Evolutionary conservation across 179 eudicot genomes (phyloP), one percentile per base, ranked within the genome.

Genomic region (Pouteria campechiana): DNA sequence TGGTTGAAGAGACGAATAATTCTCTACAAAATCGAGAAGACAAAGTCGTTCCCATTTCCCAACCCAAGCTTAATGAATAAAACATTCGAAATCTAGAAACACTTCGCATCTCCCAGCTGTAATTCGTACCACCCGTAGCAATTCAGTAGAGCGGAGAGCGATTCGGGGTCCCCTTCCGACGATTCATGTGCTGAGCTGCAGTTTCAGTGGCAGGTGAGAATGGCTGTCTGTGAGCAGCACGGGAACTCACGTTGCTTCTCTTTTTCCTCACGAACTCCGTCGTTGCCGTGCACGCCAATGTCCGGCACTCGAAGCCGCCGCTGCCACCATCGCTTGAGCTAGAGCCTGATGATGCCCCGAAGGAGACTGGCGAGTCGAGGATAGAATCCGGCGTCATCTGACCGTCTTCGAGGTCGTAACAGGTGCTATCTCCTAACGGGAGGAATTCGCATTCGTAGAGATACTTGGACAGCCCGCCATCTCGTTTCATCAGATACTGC

Each of bases 151-250:
- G 57, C n/a, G 87, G 87, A 29, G 90, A 46, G 49, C 92, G 70
- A 46, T 64, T 63, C 1, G 93, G 93, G 0, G 59, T 44, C 4
- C 80, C 73, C 65, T 81, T 81, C 57, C 93, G 67, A 44, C 93
- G 78, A 58, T 54, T 80, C 52, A 54, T 1, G 5, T 33, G 12
- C 1, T 27, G 46, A 12, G 28, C 65, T 22, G 46, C 36, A 15
- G 52, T 46, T 3, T 33, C 69, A 11, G 52, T 17, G 6, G n/a
- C 65, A 41, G 41, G 52, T 11, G 31, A n/a, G 12, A 44, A 52
- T 0, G 12, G 59, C 14, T 55, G 36, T 34, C 57, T 58, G 23
- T 37, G 54, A 5, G 33, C 27, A 23, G 59, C 6, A 17, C 61
- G 64, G 7, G 27, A 32, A 1, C 50, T 48, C 3, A 52, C 16